Conservation (phyloP, 106 monocot species). For the Xerophyta viscosa region DNA sequence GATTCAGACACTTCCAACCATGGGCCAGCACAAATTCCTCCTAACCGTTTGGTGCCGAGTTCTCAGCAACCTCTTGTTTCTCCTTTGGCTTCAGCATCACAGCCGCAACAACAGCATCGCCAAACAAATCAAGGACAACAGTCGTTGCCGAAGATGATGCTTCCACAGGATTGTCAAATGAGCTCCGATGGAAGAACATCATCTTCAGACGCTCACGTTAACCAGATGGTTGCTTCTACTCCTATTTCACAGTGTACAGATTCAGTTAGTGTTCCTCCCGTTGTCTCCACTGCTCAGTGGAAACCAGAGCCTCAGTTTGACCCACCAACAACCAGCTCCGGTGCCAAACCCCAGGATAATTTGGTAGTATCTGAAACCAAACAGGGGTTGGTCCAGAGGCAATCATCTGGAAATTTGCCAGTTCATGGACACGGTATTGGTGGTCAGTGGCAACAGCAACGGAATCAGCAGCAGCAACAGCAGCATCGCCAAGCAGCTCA, state of each 20-base stretch:
- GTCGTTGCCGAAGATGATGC: conserved; percentile 36
- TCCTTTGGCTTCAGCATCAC: conserved; percentile 34
- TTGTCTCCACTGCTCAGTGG: conserved; percentile 33
- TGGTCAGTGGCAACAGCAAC: conserved; percentile 48
- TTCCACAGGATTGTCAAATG: conserved; percentile 42
- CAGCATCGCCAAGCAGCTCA: conserved; percentile 24
- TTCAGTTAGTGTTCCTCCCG: conserved; percentile 23
- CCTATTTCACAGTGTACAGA: conserved; percentile 24
- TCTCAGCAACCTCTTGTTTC: conserved; percentile 34
- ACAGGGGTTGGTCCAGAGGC: conserved; percentile 33
- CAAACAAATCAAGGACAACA: conserved; percentile 39
- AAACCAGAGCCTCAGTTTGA: conserved; percentile 48
- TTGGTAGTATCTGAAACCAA: conserved; percentile 34
- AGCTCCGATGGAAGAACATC: conserved; percentile 35
- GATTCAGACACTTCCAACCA: conserved; percentile 34
- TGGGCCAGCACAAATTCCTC: conserved; percentile 25
- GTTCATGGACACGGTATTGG: conserved; percentile 44
- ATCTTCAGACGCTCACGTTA: conserved; percentile 25
- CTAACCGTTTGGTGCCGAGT: conserved; percentile 17
- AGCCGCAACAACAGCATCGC: conserved; percentile 34
- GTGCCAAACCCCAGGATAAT: conserved; percentile 25
- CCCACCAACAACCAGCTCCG: conserved; percentile 13
- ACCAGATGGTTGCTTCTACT: conserved; percentile 23
- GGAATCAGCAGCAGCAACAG: conserved; percentile 26
- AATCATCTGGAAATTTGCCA: conserved; percentile 35